Base-by-base conservation (phyloP, 257 asterid genomes). In the Jacaranda mimosifolia region DNA sequence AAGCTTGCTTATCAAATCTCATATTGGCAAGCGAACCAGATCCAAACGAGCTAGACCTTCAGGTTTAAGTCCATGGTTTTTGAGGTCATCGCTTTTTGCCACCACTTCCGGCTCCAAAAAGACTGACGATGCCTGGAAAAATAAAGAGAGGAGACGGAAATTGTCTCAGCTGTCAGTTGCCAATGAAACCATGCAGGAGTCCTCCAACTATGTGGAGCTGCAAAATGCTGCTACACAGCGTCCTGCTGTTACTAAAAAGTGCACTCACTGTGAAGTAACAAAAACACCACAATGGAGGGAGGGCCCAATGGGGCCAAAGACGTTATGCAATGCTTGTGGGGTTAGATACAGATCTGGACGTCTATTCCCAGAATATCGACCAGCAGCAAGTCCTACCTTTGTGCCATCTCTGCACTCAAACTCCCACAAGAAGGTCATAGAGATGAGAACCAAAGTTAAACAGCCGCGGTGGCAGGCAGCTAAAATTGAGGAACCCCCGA, bases 241-340 rank as follows among this genome's bases (percentile, higher is more conserved):
- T 19, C 72, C 77, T n/a, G 62, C 46, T 10, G 74, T 55, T 3
- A 43, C 73, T 3, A 86, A 83, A 70, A 89, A 85, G 79, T 93
- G 98, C 86, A 72, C 89, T 53, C 98, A 93, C 75, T 93, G 98
- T 49, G 84, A 87, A 82, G 85, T 87, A 42, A 84, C 93, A 45
- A 81, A 81, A 85, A 93, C 97, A 0, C 93, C 98, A 8, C 96
- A 85, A 63, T 93, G 98, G 97, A 83, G 97, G 46, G 91, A 85
- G 84, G 97, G 97, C 13, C 97, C 98, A 1, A 32, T 79, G 77
- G 98, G 98, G 5, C 94, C 89, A 3, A 89, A 82, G 86, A 89
- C 93, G 1, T 83, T 93, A 9, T 93, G 98, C 89, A 93, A 93
- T 32, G 96, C 98, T 7, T 93, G 98, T 77, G 98, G 98, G 14